These are phyloP conservation scores for Glaciozyma martinii DNA, from an alignment of 768 basidiomycete species.

Conservation along the genomic window DNA sequence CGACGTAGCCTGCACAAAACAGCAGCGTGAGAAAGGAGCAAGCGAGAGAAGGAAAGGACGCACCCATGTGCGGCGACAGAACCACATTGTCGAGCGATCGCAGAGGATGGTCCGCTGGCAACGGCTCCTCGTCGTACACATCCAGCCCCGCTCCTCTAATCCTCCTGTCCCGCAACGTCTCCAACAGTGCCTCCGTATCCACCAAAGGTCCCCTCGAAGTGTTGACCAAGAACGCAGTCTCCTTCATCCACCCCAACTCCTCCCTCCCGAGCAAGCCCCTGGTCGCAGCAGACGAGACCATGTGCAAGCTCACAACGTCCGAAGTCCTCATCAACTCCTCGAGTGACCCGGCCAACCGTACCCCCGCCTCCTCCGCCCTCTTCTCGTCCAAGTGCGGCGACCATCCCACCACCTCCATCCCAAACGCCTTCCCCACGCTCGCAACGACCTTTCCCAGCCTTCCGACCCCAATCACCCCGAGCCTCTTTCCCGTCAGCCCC, in stretches of 20 bases:
- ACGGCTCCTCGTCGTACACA: slow-evolving; percentile 60
- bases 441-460: slow-evolving; percentile 51
- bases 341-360: slow-evolving; percentile 48
- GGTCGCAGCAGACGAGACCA: slow-evolving; percentile 51
- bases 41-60: slow-evolving; percentile 43
- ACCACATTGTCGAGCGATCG: slow-evolving; percentile 51
- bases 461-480: slow-evolving; percentile 58
- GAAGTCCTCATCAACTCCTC: slow-evolving; percentile 49
- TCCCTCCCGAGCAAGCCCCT: slow-evolving; percentile 46
- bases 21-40: too few species aligned
- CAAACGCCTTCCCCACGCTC: slow-evolving; percentile 50
- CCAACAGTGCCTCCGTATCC: slow-evolving; percentile 51
- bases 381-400: slow-evolving; percentile 56
- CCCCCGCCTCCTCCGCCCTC: slow-evolving; percentile 49
- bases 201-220: slow-evolving; percentile 60
- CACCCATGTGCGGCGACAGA: slow-evolving; percentile 57
- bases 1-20: slow-evolving; percentile 14
- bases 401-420: slow-evolving; percentile 57
- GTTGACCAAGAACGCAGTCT: slow-evolving; percentile 55
- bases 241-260: slow-evolving; percentile 52
- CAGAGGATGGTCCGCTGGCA: slow-evolving; percentile 50
- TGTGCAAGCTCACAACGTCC: slow-evolving; percentile 56
- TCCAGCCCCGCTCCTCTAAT: slow-evolving; percentile 58
- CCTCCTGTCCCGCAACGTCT: slow-evolving; percentile 44
- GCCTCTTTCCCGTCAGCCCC: slow-evolving; percentile 49